Base-by-base conservation (phyloP, 768 basidiomycete species). In the Podaxis mareebaensis region DNA sequence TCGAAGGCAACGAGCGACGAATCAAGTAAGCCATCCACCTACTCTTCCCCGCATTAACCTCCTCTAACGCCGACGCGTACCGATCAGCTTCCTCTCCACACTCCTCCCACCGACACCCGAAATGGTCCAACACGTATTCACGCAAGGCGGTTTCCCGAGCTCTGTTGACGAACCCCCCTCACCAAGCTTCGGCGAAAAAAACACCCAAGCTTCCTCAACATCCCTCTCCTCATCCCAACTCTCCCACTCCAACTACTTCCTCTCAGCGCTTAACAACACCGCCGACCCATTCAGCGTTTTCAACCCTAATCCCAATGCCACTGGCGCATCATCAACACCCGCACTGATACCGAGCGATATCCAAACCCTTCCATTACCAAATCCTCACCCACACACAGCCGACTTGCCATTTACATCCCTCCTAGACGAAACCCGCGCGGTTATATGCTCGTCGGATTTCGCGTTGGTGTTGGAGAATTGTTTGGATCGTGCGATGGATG, bases 71-170 rank as follows among this genome's bases (percentile, higher is more conserved):
- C 13, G 15, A 62, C 54, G 8, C 58, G 44, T 38, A 33, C 38
- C n/a, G 1, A 22, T 26, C 52, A 91, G 90, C 69, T 94, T 95
- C 72, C 72, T 89, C 17, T 84, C 90, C 1, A 85, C 89, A 0
- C 82, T 95, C 6, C 82, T 94, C 10, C 92, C 93, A 2, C 85
- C 88, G 40, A 93, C 91, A 0, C 80, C 85, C 8, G 86, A 89
- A 70, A 87, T 83, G 5, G 84, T 88, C 11, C 83, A 88, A 53
- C 86, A 90, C 70, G 84, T 90, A 26, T 80, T 92, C 22, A 78
- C 82, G 0, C 87, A 88, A 74, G 89, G 90, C 46, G 91, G 90
- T 1, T 78, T 78, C 64, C 44, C 68, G n/a, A 22, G 42, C 55
- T 51, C 61, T 58, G 12, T 55, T 1, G 44, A 57, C 58, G 49